Percentiles rank a stretch among this genome's conserved stretches.
Conservation (phyloP, 2,329 filamentous ascomycete species). For the Nectriaceae sp. region DNA sequence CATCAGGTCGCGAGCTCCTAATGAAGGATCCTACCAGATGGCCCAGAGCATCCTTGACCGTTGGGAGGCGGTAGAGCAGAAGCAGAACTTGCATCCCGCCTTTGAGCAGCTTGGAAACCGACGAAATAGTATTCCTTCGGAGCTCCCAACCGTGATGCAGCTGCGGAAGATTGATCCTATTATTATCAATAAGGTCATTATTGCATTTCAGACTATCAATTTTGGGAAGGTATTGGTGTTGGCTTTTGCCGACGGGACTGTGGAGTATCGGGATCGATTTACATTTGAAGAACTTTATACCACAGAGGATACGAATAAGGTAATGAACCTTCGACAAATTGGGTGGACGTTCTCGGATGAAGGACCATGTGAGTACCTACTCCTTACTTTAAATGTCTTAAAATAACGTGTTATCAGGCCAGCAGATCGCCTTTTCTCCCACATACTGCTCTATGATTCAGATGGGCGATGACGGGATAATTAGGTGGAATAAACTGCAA, state of each 20-base stretch:
- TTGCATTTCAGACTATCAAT: constrained; percentile 69
- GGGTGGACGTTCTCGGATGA: constrained; percentile 73
- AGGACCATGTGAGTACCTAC: constrained; percentile 59
- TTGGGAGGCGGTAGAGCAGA: constrained; percentile 76
- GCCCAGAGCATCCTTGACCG: constrained; percentile 75
- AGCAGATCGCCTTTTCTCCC: constrained; percentile 63
- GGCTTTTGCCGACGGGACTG: constrained; percentile 75
- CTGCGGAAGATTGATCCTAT: constrained; percentile 70
- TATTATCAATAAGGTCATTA: constrained; percentile 68
- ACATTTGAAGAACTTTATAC: constrained; percentile 70
- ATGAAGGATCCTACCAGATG: constrained; percentile 59
- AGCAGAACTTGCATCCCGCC: constrained; percentile 69
- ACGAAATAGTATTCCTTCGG: constrained; percentile 52
- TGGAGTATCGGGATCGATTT: constrained; percentile 77
- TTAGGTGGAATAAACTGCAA: constrained; percentile 60
- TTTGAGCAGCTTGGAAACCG: constrained; percentile 74
- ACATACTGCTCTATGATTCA: constrained; percentile 61
- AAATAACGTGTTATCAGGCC: constrained; percentile 40
- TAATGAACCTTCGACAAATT: constrained; percentile 73
- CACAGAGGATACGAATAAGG: constrained; percentile 62
- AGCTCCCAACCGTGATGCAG: constrained; percentile 35
- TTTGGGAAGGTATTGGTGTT: constrained; percentile 73
- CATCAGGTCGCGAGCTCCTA: constrained; percentile 65
- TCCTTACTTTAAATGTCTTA: not conserved
- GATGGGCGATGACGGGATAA: constrained; percentile 57